Conservation (phyloP, 2,329 filamentous ascomycete species). For the Aspergillus calidoustus region DNA sequence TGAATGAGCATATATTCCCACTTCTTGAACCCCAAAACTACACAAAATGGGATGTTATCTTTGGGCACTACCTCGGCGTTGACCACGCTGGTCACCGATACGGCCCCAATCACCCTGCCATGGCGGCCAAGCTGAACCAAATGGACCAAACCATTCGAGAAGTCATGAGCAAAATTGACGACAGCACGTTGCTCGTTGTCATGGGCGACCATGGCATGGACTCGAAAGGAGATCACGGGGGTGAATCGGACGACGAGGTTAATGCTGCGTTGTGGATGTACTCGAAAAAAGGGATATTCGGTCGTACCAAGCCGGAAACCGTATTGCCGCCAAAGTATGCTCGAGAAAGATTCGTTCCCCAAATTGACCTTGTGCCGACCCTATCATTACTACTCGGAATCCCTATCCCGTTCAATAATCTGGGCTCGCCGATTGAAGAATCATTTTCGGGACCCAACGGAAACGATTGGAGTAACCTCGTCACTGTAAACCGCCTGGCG, state of each 20-base stretch:
- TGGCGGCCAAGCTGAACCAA: slow-evolving; percentile 86
- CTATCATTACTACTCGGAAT: slow-evolving; percentile 84
- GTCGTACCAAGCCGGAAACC: slow-evolving; percentile 68
- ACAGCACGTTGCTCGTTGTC: slow-evolving; percentile 85
- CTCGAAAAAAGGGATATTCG: slow-evolving; percentile 83
- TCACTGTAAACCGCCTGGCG: slow-evolving; percentile 74
- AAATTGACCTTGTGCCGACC: slow-evolving; percentile 96
- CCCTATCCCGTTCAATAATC: slow-evolving; percentile 94
- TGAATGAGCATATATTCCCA: slow-evolving; percentile 82
- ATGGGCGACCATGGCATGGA: slow-evolving; percentile 99
- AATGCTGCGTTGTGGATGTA: slow-evolving; percentile 99
- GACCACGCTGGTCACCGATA: slow-evolving; percentile 97
- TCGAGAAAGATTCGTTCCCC: slow-evolving; percentile 72
- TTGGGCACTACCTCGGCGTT: slow-evolving; percentile 92
- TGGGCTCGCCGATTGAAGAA: slow-evolving; percentile 91
- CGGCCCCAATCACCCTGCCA: slow-evolving; percentile 88
- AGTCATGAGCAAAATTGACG: slow-evolving; percentile 74
- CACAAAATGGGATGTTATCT: slow-evolving; percentile 86
- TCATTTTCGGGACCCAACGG: slow-evolving; percentile 77
- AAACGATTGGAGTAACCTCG: slow-evolving; percentile 75
- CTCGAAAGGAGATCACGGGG: slow-evolving; percentile 94
- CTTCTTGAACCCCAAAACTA: slow-evolving; percentile 69
- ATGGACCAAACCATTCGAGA: slow-evolving; percentile 83
- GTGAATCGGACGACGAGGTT: slow-evolving; percentile 94
- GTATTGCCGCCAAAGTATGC: slow-evolving; percentile 66